Base-by-base conservation (phyloP, 768 basidiomycete species). In the Tulasnella sp. region DNA sequence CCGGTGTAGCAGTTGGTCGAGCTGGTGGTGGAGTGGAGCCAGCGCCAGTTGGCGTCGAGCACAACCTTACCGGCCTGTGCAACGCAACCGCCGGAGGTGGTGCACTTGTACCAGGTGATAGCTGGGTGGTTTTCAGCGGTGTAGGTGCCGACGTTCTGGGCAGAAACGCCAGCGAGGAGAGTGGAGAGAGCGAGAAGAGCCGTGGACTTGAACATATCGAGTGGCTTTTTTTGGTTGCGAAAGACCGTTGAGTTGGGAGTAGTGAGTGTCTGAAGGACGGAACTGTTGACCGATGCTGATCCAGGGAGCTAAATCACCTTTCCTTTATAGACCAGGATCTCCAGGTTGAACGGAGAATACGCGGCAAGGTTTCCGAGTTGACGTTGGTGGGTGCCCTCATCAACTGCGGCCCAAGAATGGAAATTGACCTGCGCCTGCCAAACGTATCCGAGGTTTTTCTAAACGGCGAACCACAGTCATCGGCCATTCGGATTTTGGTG, bases 1-100 rank as follows among this genome's bases (percentile, higher is more conserved):
- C 89, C 89, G 80, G 87, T 89, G 86, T 90, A 90, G 85, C 85
- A 86, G 83, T 86, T 86, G 80, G 86, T 86, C 82, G 36, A 68
- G 79, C 76, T 34, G 48, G 34, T 46, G 38, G 83, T 84, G 48
- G 82, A 82, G 83, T 88, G 87, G 18, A 79, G 75, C 80, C 80
- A 88, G 74, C 81, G 74, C 80, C 80, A 81, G 81, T 80, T 81
- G 34, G 80, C 71, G 76, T 80, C 80, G 31, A 80, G 81, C 8
- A 42, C 36, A 21, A 77, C 71, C 31, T 40, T 56, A 18, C 80
- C 79, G 19, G 31, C 40, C 7, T 62, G 16, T 36, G 52, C n/a
- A 18, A 71, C 81, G 81, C 72, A 88, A 86, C 46, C 44, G 48
- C 76, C 76, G 3, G 40, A 12, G 31, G 42, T 8, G 4, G 89